Base-by-base conservation (phyloP, 2,329 filamentous ascomycete species). In the Trichoderma arundinaceum region DNA sequence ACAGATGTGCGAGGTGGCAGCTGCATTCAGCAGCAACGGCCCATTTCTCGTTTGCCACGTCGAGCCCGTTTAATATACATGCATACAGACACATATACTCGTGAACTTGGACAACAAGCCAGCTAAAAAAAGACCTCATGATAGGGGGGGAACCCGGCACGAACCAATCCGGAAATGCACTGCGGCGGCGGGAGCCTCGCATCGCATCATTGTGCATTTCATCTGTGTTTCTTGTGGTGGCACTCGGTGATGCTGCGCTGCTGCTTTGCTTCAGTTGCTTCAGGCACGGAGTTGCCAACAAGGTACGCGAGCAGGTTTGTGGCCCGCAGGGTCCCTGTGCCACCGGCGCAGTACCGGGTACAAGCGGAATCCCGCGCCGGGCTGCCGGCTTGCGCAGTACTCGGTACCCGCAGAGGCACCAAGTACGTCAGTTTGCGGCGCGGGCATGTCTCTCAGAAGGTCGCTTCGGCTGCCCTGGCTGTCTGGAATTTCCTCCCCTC, bases 401-500 rank as follows among this genome's bases (percentile, higher is more conserved):
- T 28, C 22, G 22, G 22, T 28, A 28, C 22, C 22, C 35, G 35
- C 35, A 38, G 35, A 38, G n/a, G 32, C n/a, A 53, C 32, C 13
- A 8, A 13, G 32, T 53, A 53, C 49, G 22, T 28, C 22, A 28
- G 22, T 28, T 22, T n/a, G 28, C 9, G 33, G 49, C 49, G 15
- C 49, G 49, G 33, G n/a, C 3, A 38, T 28, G 56, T 59, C 43
- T 59, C 49, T 59, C n/a, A 33, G 32, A 58, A 33, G 54, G 22
- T 58, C 56, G 58, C 59, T 62, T 43, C 59, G n/a, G 48, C 59
- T n/a, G 35, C 49, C 28, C 59, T 38, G 35, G 35, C 35, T 38
- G 35, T 38, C 43, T 39, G 54, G 56, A 53, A 46, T 44, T 51
- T 28, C 12, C 17, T 58, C 62, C 64, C 64, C 57, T 61, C 64